These are phyloP conservation scores for Diaporthe destruens DNA, from an alignment of 2,329 filamentous ascomycete genomes.

Conservation along the genomic window DNA sequence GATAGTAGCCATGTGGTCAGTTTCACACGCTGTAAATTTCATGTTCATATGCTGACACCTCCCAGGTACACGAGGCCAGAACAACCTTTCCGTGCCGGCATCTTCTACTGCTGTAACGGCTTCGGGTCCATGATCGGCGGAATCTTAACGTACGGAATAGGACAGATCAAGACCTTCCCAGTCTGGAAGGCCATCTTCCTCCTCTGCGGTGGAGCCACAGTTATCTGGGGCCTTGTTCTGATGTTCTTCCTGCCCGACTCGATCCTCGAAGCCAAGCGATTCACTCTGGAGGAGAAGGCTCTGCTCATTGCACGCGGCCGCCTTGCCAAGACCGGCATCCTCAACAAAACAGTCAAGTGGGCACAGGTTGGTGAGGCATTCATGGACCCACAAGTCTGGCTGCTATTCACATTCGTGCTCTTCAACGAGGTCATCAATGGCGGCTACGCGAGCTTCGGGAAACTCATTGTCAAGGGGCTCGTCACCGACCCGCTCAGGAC, in stretches of 20 bases:
- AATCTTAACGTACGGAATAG: slow-evolving; percentile 54
- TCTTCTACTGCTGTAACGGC: slow-evolving; percentile 57
- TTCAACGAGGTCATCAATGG: slow-evolving; percentile 67
- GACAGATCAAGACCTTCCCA: slow-evolving; percentile 55
- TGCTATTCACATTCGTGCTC: slow-evolving; percentile 59
- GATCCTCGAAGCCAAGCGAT: slow-evolving; percentile 56
- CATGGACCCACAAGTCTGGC: slow-evolving; percentile 58
- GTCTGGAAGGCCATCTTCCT: slow-evolving; percentile 61
- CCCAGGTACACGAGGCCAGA: slow-evolving; percentile 57
- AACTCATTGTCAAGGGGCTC: slow-evolving; percentile 66
- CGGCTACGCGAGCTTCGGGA: slow-evolving; percentile 67
- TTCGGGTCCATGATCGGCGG: slow-evolving; percentile 54
- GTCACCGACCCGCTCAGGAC: slow-evolving; percentile 59
- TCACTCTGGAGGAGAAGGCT: slow-evolving; percentile 58
- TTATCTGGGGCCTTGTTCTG: slow-evolving; percentile 56
- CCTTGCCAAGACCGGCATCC: slow-evolving; percentile 56
- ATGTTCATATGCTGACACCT: not conserved
- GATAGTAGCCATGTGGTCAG: slow-evolving; percentile 61
- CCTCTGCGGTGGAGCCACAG: slow-evolving; percentile 58
- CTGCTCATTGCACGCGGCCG: slow-evolving; percentile 55
- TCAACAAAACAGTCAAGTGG: slow-evolving; percentile 61
- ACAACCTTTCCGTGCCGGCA: slow-evolving; percentile 60
- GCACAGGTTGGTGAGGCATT: slow-evolving; percentile 62
- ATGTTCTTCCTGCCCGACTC: slow-evolving; percentile 58
- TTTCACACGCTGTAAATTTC: rapidly evolving